A percentile compares a stretch with the other conserved stretches of the same genome.
Evolutionary conservation across 768 basidiomycete genomes (phyloP).

Genomic region (Pleurotus eryngii): DNA sequence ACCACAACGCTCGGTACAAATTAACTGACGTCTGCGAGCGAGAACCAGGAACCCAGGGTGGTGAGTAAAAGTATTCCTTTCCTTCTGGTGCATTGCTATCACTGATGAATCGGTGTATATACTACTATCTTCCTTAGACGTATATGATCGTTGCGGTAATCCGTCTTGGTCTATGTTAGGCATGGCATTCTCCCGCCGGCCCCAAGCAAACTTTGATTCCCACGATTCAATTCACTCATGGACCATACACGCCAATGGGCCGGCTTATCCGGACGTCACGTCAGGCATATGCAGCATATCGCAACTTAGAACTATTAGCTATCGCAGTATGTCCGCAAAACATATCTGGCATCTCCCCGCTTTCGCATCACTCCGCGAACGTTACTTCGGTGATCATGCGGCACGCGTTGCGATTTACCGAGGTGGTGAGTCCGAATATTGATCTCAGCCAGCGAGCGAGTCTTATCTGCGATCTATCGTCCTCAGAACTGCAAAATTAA

Average conservation of each 20-base stretch:
- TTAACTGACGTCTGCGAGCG: background rate
- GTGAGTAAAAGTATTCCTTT: background rate
- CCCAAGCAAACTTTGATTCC: background rate
- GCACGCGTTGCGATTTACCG: background rate
- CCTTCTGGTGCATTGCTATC: background rate
- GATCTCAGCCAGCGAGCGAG: background rate
- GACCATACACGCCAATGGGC: background rate
- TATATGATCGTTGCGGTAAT: background rate
- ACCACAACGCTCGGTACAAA: background rate
- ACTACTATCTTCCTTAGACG: background rate
- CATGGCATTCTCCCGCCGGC: constrained; percentile 7
- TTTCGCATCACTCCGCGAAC: constrained; percentile 7
- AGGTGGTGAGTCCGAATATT: background rate
- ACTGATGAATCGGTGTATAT: background rate
- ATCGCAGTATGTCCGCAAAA: constrained; percentile 8
- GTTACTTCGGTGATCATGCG: background rate
- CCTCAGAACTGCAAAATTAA: background rate
- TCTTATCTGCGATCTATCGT: constrained; percentile 6
- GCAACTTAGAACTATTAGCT: background rate
- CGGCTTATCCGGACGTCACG: background rate
- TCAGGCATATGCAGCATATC: background rate
- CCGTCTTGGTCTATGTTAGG: background rate
- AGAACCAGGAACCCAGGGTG: background rate
- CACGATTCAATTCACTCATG: background rate
- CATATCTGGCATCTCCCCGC: constrained; percentile 1